Conservation (phyloP, 2,329 filamentous ascomycete species). For the Cladosporium oxysporum region DNA sequence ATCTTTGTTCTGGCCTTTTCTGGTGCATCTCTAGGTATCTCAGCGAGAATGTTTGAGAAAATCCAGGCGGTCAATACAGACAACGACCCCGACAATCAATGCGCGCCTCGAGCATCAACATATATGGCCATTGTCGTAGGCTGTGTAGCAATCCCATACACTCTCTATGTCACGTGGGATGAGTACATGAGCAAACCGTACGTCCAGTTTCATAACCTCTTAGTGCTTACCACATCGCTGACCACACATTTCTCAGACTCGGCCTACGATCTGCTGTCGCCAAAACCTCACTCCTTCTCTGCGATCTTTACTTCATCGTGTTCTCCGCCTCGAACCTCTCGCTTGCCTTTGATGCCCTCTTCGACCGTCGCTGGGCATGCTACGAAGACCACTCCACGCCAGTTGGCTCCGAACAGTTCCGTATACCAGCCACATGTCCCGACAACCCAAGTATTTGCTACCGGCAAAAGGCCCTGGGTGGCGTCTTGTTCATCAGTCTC, state of each 20-base stretch:
- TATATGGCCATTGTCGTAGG: constrained; percentile 90
- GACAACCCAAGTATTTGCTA: constrained; percentile 54
- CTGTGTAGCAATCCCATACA: constrained; percentile 83
- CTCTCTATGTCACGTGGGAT: constrained; percentile 91
- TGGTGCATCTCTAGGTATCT: constrained; percentile 75
- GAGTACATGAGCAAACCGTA: constrained; percentile 89
- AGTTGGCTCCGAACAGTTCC: constrained; percentile 24
- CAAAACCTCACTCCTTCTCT: constrained; percentile 85
- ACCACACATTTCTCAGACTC: constrained; percentile 45
- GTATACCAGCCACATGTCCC: constrained; percentile 37
- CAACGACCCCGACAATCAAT: constrained; percentile 36
- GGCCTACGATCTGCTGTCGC: constrained; percentile 80
- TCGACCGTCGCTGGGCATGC: constrained; percentile 59
- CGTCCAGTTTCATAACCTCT: constrained; percentile 16
- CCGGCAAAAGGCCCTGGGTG: constrained; percentile 70
- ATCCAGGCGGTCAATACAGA: constrained; percentile 41
- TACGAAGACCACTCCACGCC: constrained; percentile 29
- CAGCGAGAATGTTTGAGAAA: constrained; percentile 68
- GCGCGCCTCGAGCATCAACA: constrained; percentile 61
- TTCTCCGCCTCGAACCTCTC: constrained; percentile 94
- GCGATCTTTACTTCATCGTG: constrained; percentile 95
- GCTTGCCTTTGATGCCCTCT: constrained; percentile 82
- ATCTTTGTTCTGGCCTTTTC: constrained; percentile 82
- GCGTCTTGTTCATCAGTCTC: constrained; percentile 76
- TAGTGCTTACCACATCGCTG: neutral